A percentile compares a stretch with the other conserved stretches of the same genome.
Evolutionary conservation across 2,329 filamentous ascomycete genomes (phyloP).

Genomic region (Penicillium sp.): DNA sequence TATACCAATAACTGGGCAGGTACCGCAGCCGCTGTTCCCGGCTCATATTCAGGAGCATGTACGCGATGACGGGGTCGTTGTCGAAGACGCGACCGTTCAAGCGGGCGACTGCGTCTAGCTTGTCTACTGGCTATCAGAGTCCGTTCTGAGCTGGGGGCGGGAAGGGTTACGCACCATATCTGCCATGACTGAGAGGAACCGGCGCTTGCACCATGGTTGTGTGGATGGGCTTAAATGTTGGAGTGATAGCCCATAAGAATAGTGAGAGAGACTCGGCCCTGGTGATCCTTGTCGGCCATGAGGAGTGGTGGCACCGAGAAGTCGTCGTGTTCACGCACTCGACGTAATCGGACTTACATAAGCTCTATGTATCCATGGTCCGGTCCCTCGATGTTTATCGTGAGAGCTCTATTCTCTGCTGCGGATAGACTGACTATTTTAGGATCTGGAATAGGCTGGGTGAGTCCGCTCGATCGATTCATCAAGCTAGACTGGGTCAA

Average conservation of each 20-base stretch:
- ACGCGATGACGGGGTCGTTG: constrained; percentile 20
- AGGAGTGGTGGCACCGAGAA: not conserved
- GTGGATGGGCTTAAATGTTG: not conserved
- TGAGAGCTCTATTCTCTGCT: not conserved
- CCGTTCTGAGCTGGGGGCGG: too few relatives aligned
- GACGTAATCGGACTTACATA: constrained; percentile 9
- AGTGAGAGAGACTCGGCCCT: constrained; percentile 1
- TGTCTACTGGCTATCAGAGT: constrained; percentile 3
- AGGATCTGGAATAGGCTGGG: too few relatives aligned
- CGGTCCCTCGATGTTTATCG: too few relatives aligned
- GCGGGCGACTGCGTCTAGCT: constrained; percentile 11
- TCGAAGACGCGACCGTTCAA: constrained; percentile 22
- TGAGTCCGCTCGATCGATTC: too few relatives aligned
- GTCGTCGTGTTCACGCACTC: not conserved
- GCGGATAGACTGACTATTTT: too few relatives aligned
- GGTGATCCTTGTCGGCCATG: not conserved
- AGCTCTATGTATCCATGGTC: not conserved
- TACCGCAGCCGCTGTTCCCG: constrained; percentile 17
- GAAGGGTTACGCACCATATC: constrained; percentile 4
- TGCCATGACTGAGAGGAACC: constrained; percentile 14
- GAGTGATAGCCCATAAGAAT: not conserved
- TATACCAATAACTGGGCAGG: constrained; percentile 21
- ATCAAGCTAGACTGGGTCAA: too few relatives aligned
- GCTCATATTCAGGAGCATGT: constrained; percentile 23
- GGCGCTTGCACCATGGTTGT: constrained; percentile 7